Evolutionary conservation across 169 alveolate species (phyloP).

Genomic region (Amoebophrya sp.): DNA sequence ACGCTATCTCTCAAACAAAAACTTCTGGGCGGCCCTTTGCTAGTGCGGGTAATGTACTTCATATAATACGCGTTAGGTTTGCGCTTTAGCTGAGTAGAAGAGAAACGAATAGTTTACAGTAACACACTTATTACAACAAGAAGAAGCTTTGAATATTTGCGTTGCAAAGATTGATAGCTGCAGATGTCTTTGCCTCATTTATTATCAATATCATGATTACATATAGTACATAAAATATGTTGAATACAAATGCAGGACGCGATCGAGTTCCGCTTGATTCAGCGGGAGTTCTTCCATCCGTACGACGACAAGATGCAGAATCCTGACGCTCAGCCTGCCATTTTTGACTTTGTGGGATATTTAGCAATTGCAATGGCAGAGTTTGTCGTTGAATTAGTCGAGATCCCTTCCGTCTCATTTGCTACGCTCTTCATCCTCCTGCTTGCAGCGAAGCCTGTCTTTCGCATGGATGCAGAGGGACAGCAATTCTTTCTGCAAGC

Average conservation of each 20-base stretch:
- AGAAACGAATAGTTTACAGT: too few relatives aligned
- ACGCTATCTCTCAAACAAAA: not conserved
- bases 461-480: not conserved
- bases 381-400: not conserved
- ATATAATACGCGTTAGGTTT: too few relatives aligned
- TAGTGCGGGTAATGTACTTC: not conserved
- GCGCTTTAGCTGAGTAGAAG: too few relatives aligned
- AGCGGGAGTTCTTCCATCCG: not conserved
- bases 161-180: too few relatives aligned
- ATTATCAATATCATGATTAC: too few relatives aligned
- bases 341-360: not conserved
- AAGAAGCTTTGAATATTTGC: too few relatives aligned
- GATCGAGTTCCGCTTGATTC: not conserved
- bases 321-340: not conserved
- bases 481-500: not conserved
- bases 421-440: not conserved
- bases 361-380: not conserved
- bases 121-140: too few relatives aligned
- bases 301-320: not conserved
- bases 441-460: not conserved
- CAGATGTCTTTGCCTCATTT: too few relatives aligned
- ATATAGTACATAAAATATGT: too few relatives aligned
- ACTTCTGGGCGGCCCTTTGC: not conserved
- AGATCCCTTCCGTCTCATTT: not conserved
- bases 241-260: too few relatives aligned